Evolutionary conservation across 192 early-diverging fungal species (phyloP).

Genomic region (Phycomyces nitens): DNA sequence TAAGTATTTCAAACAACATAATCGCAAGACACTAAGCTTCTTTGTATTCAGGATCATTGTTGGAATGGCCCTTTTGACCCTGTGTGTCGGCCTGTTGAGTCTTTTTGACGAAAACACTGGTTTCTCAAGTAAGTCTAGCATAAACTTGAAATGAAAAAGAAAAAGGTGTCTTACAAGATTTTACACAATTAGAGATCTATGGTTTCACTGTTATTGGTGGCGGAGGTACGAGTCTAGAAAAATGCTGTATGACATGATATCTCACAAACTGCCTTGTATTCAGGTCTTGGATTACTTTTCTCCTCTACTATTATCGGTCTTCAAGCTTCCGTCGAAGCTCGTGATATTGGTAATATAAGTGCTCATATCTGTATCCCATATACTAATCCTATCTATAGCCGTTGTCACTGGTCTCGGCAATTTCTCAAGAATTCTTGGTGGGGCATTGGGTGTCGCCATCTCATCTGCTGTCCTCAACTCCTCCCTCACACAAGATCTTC

Average conservation of each 20-base stretch:
- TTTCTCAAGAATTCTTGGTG: conserved; percentile 34
- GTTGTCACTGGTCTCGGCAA: conserved; percentile 36
- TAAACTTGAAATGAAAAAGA: not conserved
- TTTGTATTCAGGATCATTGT: conserved; percentile 31
- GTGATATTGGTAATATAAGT: conserved; percentile 29
- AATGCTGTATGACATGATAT: not conserved
- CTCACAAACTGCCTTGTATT: not conserved
- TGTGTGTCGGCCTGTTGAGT: conserved; percentile 64
- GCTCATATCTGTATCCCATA: not conserved
- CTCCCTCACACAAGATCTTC: conserved; percentile 19
- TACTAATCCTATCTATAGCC: conserved; percentile 6
- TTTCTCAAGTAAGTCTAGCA: conserved; percentile 15
- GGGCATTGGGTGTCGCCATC: conserved; percentile 35
- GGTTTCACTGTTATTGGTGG: conserved; percentile 29
- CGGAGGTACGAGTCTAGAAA: not conserved
- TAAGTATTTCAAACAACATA: not conserved
- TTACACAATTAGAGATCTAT: conserved; percentile 16
- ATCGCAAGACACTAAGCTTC: not conserved
- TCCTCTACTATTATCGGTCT: conserved; percentile 32
- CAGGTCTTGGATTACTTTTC: conserved; percentile 32
- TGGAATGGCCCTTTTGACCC: conserved; percentile 57
- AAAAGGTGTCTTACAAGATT: not conserved
- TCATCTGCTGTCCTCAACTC: conserved; percentile 29
- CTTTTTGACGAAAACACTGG: conserved; percentile 43
- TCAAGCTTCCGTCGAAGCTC: conserved; percentile 29